Evolutionary conservation across 768 basidiomycete genomes (phyloP).

Genomic region (Filobasidium wieringae): DNA sequence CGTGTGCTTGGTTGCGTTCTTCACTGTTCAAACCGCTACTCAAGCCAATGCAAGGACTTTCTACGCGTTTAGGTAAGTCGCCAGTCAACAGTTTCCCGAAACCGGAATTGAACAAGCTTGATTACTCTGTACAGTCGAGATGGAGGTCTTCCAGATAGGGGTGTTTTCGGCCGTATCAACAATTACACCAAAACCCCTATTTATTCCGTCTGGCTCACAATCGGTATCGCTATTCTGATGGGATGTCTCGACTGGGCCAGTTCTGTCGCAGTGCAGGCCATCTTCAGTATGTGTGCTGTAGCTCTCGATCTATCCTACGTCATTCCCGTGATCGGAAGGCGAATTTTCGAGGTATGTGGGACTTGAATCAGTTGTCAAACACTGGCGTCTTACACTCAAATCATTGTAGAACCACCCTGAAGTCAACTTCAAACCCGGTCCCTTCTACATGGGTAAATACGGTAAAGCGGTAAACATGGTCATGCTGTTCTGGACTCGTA

Average conservation of each 20-base stretch:
- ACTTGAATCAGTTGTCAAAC: background rate
- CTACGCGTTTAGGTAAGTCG: slow-evolving; percentile 57
- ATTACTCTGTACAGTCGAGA: slow-evolving; percentile 19
- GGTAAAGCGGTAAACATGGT: slow-evolving; percentile 23
- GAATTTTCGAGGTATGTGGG: slow-evolving; percentile 44
- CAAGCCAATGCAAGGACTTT: slow-evolving; percentile 73
- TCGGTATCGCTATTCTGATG: slow-evolving; percentile 51
- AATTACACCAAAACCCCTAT: slow-evolving; percentile 59
- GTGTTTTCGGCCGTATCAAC: slow-evolving; percentile 61
- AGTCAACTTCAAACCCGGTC: slow-evolving; percentile 71
- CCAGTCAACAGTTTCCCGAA: slow-evolving; percentile 48
- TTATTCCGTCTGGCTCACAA: slow-evolving; percentile 63
- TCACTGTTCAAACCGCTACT: slow-evolving; percentile 60
- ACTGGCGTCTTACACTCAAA: background rate
- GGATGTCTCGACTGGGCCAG: slow-evolving; percentile 62
- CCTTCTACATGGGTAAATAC: slow-evolving; percentile 62
- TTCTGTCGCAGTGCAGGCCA: slow-evolving; percentile 62
- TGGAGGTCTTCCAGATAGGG: slow-evolving; percentile 60
- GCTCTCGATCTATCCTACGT: slow-evolving; percentile 59
- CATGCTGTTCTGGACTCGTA: slow-evolving; percentile 21
- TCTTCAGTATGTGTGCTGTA: slow-evolving; percentile 53
- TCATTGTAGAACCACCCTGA: slow-evolving; percentile 53
- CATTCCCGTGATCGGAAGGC: slow-evolving; percentile 63
- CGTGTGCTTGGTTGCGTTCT: slow-evolving; percentile 61
- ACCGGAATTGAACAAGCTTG: background rate